These are phyloP conservation scores for Panicum virgatum DNA, from an alignment of 202 grass and related monocot genomes.

Conservation along the genomic window DNA sequence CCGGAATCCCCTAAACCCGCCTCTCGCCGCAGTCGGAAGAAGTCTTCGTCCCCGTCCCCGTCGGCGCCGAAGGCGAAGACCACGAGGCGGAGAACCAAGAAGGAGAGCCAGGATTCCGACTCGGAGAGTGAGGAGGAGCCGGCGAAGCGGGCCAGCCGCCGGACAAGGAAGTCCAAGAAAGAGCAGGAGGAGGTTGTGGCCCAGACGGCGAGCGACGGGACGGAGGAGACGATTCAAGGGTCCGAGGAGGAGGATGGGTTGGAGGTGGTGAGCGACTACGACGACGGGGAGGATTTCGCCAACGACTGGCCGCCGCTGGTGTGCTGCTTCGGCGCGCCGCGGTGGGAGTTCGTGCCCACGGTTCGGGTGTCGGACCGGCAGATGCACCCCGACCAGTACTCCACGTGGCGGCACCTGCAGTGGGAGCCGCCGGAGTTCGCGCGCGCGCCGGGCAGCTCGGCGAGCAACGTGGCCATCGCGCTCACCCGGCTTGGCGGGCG, in stretches of 20 bases:
- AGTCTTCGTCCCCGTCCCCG: slow-evolving; percentile 39
- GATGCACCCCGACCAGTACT: slow-evolving; percentile 85
- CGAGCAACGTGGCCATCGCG: slow-evolving; percentile 79
- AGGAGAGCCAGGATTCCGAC: slow-evolving; percentile 4
- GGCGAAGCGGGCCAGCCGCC: slow-evolving; percentile 23
- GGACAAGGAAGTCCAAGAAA: slow-evolving; percentile 45
- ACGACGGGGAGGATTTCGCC: slow-evolving; percentile 36
- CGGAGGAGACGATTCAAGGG: background rate
- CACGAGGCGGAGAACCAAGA: slow-evolving; percentile 42
- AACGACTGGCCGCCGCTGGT: slow-evolving; percentile 59
- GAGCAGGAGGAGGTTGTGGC: slow-evolving; percentile 11
- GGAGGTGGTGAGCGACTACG: slow-evolving; percentile 5
- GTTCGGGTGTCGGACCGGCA: slow-evolving; percentile 81
- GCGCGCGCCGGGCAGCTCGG: slow-evolving; percentile 62
- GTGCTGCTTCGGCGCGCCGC: slow-evolving; percentile 77
- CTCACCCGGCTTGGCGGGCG: slow-evolving; percentile 69
- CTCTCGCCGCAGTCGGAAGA: slow-evolving; percentile 56
- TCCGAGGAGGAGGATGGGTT: background rate
- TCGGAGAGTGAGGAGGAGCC: slow-evolving; percentile 28
- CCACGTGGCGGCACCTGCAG: slow-evolving; percentile 73
- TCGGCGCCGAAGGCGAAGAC: slow-evolving; percentile 40
- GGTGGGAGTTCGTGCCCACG: slow-evolving; percentile 82
- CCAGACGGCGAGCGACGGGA: background rate
- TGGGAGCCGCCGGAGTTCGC: slow-evolving; percentile 91
- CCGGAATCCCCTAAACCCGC: slow-evolving; percentile 48